Base-by-base conservation (phyloP, 805 yeast genomes). In the Pichia deserticola region DNA sequence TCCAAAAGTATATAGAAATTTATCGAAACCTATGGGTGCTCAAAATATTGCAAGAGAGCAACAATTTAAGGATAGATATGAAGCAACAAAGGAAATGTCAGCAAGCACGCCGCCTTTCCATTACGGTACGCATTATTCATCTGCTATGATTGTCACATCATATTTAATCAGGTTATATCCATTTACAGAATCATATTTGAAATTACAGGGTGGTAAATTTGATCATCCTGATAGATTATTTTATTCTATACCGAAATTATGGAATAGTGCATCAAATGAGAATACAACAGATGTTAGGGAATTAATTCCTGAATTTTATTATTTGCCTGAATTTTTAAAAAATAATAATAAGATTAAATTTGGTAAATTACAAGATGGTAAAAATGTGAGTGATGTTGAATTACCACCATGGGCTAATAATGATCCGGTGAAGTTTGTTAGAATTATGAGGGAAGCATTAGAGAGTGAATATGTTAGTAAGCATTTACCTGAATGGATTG, bases 11-110 rank as follows among this genome's bases (percentile, higher is more conserved):
- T 89, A 75, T 60, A 70, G 97, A 55, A 95, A 89, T 60, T 68
- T 89, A 28, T 75, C 87, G 0, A 87, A 86, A 58, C 96, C 96
- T 1, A 89, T 89, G 96, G 97, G 97, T 1, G 95, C 90, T 0
- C 97, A 89, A 62, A 70, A 79, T 2, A 61, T 64, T 3, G 72
- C 71, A 3, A 71, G 96, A 50, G 86, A 82, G 3, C 55, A 60
- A 0, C 80, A 79, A 58, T 89, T 88, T 58, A 67, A 70, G 44
- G 93, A 87, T 49, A 66, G 96, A 47, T 89, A 74, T 57, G 83
- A 83, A 25, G 89, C 95, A 0, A 66, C 87, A 28, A 75, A 70
- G 27, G 80, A 85, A 48, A 68, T 89, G 50, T 60, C 68, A 5
- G 71, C 88, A 0, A 66, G 61, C 36, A 51, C 59, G 0, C 89